Evolutionary conservation across 192 early-diverging fungal genomes (phyloP), one percentile per base, ranked within the genome.

Genomic region (Gamsiella multidivaricata): DNA sequence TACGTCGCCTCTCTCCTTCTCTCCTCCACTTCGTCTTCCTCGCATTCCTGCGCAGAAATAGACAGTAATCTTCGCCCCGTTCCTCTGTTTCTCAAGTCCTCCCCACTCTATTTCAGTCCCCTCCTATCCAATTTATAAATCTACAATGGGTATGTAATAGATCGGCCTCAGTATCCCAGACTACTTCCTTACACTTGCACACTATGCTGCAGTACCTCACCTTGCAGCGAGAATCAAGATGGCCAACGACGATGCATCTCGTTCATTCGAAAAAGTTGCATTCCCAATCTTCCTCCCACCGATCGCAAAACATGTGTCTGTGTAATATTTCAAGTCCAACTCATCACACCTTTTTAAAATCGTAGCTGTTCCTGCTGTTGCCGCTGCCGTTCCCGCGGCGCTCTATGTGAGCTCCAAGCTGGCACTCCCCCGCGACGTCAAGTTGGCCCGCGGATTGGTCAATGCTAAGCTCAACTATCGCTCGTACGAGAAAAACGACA

Each of bases 321-420:
- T 22, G 47, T 6, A 39, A 29, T 56, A n/a, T 37, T 41, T 57
- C 22, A 22, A 5, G 12, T 18, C 25, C 28, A 31, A 7, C 33
- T 45, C 25, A 7, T 17, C 8, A 23, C 7, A 14, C 11, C 29
- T 11, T 20, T 18, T 4, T 12, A 29, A 4, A 22, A 4, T 26
- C 7, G 49, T 37, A 71, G 60, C 61, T 22, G 49, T 60, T 42
- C 69, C 59, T 41, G 45, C 45, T 50, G 59, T 63, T 14, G 69
- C 69, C 15, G 61, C 70, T n/a, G 83, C 74, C 36, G 32, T 81
- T 25, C 65, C 84, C 7, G 83, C 81, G 22, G 79, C 72, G 15
- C 68, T 87, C 76, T 87, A 87, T 37, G 57, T 83, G 3, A 81
- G 84, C 57, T 80, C 85, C 23, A 81, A 70, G 43, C 37, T 81